These are phyloP conservation scores for Oidiodendron maius DNA, from an alignment of 495 filamentous ascomycete species.

Conservation along the genomic window DNA sequence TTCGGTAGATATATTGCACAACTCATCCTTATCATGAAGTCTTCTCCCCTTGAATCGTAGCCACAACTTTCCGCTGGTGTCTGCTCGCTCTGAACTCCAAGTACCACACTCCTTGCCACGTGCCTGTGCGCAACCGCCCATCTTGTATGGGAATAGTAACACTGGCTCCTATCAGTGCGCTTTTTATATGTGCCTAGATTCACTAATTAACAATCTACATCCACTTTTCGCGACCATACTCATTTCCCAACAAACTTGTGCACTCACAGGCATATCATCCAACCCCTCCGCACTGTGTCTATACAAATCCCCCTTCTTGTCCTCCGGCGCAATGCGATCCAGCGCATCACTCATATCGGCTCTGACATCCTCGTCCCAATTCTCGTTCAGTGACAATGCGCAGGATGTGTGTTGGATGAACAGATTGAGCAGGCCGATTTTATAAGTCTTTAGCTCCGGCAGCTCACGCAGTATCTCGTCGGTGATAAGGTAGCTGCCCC, in stretches of 20 bases:
- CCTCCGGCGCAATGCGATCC: slow-evolving; percentile 79
- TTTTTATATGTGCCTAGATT: slow-evolving; percentile 78
- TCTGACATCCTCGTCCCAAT: slow-evolving; percentile 73
- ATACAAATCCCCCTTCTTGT: slow-evolving; percentile 60
- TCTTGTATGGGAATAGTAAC: slow-evolving; percentile 86
- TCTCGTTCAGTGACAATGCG: slow-evolving; percentile 86
- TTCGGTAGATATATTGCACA: background rate
- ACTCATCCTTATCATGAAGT: too few relatives aligned
- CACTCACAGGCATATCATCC: slow-evolving; percentile 79
- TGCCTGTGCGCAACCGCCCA: slow-evolving; percentile 60
- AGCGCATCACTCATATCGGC: slow-evolving; percentile 73
- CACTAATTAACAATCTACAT: slow-evolving; percentile 3
- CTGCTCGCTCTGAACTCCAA: slow-evolving; percentile 77
- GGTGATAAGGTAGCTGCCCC: slow-evolving; percentile 89
- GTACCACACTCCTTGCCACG: slow-evolving; percentile 88
- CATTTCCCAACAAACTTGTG: slow-evolving; percentile 6
- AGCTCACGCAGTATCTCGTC: slow-evolving; percentile 58
- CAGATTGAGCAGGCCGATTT: slow-evolving; percentile 78
- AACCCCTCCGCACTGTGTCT: slow-evolving; percentile 81
- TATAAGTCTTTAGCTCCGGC: slow-evolving; percentile 73
- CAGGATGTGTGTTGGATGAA: slow-evolving; percentile 91
- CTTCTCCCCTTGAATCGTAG: slow-evolving; percentile 93
- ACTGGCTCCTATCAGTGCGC: slow-evolving; percentile 77
- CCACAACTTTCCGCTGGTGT: slow-evolving; percentile 76
- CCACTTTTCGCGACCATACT: background rate